Percentiles rank a stretch among this genome's conserved stretches.
Conservation (phyloP, 805 yeast species). For the Wickerhamomyces silvicola region DNA sequence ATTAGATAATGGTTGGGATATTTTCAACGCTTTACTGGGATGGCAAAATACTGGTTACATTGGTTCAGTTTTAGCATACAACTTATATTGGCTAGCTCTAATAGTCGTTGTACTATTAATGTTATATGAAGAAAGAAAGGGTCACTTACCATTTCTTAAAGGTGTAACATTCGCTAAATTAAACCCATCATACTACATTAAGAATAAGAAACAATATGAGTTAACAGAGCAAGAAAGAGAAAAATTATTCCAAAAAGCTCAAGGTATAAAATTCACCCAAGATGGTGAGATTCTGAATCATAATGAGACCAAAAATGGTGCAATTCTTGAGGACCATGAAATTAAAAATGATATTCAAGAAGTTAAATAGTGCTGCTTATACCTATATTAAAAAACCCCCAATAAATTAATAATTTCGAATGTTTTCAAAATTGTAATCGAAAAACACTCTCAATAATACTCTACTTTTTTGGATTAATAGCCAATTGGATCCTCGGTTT, state of each 20-base stretch:
- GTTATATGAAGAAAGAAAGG: constrained; percentile 78
- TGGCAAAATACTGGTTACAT: constrained; percentile 97
- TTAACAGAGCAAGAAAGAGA: constrained; percentile 46
- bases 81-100: constrained; percentile 76
- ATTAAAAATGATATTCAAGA: too few species aligned
- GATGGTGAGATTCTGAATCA: constrained; percentile 30
- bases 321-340: too few species aligned
- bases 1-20: constrained; percentile 91
- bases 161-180: constrained; percentile 40
- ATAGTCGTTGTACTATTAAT: constrained; percentile 50
- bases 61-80: constrained; percentile 86
- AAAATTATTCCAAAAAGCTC: constrained; percentile 42
- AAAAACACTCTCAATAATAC: too few species aligned
- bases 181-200: constrained; percentile 71
- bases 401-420: too few species aligned
- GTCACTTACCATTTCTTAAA: constrained; percentile 70
- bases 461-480: too few species aligned
- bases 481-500: too few species aligned
- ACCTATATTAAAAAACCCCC: too few species aligned
- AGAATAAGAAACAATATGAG: constrained; percentile 58
- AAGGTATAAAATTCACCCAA: constrained; percentile 28
- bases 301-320: too few species aligned
- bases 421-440: too few species aligned
- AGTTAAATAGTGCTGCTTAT: too few species aligned
- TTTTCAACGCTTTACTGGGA: constrained; percentile 88